Evolutionary conservation across 306 rosid species (phyloP).

Genomic region (Medicago truncatula): DNA sequence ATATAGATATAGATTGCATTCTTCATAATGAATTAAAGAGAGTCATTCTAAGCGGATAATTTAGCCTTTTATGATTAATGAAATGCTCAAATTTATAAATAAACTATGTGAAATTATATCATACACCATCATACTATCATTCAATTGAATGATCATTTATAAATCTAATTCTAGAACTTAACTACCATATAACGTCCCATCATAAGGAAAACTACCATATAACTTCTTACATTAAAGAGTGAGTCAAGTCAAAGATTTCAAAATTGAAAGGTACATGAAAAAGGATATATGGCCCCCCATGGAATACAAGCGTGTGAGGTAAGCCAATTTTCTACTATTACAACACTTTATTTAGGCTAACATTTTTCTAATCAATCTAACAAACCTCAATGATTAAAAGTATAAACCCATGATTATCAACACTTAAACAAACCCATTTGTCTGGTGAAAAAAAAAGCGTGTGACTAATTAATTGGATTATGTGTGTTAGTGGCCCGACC

Average conservation of each 20-base stretch:
- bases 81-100: too few species aligned
- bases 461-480: conserved; percentile 36
- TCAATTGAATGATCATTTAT: too few species aligned
- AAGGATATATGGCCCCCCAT: conserved; percentile 15
- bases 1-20: too few species aligned
- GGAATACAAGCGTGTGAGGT: conserved; percentile 47
- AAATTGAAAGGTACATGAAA: conserved; percentile 36
- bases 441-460: conserved; percentile 46
- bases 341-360: conserved; percentile 33
- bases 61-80: too few species aligned
- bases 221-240: neutral
- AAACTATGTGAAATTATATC: too few species aligned
- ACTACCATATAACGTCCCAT: neutral
- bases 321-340: conserved; percentile 18
- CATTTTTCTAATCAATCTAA: conserved; percentile 35
- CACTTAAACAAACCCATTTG: conserved; percentile 49
- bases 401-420: conserved; percentile 50
- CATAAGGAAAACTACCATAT: neutral
- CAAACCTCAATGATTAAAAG: conserved; percentile 70
- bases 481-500: conserved; percentile 53
- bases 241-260: conserved; percentile 42
- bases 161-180: neutral
- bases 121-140: too few species aligned
- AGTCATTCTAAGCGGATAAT: too few species aligned
- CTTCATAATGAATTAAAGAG: too few species aligned